Conservation (phyloP, 2,329 filamentous ascomycete genomes). For the Fusarium poae region DNA sequence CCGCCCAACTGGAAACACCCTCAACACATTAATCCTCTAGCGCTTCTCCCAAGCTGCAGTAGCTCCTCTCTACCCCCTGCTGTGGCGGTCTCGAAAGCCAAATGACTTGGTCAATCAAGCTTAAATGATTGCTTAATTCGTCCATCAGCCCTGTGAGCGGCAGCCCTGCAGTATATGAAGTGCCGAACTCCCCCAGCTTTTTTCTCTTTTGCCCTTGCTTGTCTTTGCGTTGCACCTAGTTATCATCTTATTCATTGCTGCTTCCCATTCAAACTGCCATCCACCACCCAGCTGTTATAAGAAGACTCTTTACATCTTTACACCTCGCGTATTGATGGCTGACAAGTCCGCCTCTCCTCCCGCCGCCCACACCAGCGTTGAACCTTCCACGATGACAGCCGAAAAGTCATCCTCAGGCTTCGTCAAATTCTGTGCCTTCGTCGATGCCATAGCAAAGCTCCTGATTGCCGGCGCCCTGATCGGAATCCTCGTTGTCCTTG, state of each 20-base stretch:
- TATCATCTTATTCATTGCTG: no score
- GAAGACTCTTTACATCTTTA: neutral
- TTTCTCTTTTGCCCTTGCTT: neutral
- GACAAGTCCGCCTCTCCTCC: constrained; percentile 13
- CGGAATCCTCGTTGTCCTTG: constrained; percentile 34
- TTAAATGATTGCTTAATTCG: constrained; percentile 21
- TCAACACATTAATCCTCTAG: neutral
- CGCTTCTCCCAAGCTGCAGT: constrained; percentile 13
- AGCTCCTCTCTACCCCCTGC: constrained; percentile 16
- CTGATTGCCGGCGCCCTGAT: constrained; percentile 34
- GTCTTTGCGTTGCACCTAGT: neutral
- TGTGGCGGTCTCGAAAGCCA: constrained; percentile 23
- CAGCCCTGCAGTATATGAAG: constrained; percentile 32
- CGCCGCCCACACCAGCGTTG: neutral
- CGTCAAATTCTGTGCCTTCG: constrained; percentile 34
- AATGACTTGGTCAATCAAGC: constrained; percentile 18
- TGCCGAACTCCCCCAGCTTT: constrained; percentile 4
- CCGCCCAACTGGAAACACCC: constrained; percentile 9
- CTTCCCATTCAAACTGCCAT: neutral
- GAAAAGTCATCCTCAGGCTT: constrained; percentile 30
- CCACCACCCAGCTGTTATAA: no score
- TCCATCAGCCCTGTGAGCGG: constrained; percentile 14
- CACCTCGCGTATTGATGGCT: constrained; percentile 16
- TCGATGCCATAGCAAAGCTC: constrained; percentile 38
- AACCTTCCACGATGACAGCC: constrained; percentile 20